These are phyloP conservation scores for Apiospora saccharicola DNA, from an alignment of 2,329 filamentous ascomycete genomes.

Conservation along the genomic window DNA sequence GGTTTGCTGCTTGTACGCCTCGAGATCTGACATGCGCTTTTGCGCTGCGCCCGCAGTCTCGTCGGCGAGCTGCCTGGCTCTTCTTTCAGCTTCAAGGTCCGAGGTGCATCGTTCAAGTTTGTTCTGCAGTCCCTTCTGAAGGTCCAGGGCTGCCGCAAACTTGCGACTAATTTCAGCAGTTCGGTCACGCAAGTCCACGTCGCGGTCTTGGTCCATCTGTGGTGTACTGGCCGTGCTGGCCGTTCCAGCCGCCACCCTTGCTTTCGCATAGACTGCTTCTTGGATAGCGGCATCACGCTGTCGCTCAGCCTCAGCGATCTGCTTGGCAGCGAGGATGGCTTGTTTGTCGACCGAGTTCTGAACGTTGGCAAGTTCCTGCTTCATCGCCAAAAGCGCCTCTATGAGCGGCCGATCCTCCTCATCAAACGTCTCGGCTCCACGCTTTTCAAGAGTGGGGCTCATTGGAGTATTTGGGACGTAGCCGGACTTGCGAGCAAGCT, in stretches of 20 bases:
- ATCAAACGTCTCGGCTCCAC: constrained; percentile 79
- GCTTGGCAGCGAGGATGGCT: constrained; percentile 81
- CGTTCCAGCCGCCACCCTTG: constrained; percentile 82
- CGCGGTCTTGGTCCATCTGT: constrained; percentile 66
- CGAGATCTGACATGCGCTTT: constrained; percentile 82
- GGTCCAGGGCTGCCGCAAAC: constrained; percentile 79
- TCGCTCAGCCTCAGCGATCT: constrained; percentile 92
- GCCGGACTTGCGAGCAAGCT: constrained; percentile 88
- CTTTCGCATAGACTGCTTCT: constrained; percentile 94
- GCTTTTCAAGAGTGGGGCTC: constrained; percentile 78
- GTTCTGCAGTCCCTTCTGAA: constrained; percentile 82
- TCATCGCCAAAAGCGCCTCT: constrained; percentile 92
- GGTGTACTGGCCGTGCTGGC: constrained; percentile 69
- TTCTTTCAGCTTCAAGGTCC: constrained; percentile 83
- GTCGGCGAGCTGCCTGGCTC: constrained; percentile 83
- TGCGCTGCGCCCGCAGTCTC: constrained; percentile 86
- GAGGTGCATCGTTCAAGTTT: constrained; percentile 72
- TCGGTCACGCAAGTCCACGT: constrained; percentile 63
- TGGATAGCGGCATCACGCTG: constrained; percentile 94
- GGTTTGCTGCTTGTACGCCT: constrained; percentile 82
- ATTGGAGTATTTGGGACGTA: constrained; percentile 77
- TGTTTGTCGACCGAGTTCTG: constrained; percentile 91
- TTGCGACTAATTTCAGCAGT: constrained; percentile 80
- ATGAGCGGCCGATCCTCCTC: constrained; percentile 93
- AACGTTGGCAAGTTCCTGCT: constrained; percentile 85